Percentiles rank a stretch among this genome's conserved stretches.
phyloP scores from a whole-genome alignment of 257 asterid genomes.

The Thymus quinquecostatus region DNA sequence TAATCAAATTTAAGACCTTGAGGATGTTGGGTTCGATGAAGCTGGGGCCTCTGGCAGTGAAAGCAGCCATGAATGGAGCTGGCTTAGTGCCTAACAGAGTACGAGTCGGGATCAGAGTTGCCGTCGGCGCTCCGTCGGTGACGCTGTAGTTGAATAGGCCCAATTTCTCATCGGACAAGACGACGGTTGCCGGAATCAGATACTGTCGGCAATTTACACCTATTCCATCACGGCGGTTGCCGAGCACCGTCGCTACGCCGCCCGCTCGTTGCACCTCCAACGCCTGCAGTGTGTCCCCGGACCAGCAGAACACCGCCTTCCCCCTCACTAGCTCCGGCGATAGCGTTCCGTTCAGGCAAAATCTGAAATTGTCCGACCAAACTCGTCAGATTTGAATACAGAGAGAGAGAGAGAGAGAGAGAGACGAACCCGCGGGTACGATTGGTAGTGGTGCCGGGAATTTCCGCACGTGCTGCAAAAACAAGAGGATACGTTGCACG shows the following conservation, averaged over 20 bases:
- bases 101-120: slow-evolving; percentile 30
- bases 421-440: slow-evolving; percentile 36
- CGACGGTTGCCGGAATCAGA: background rate
- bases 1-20: slow-evolving; percentile 30
- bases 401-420: too few species aligned
- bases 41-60: slow-evolving; percentile 44
- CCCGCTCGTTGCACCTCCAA: background rate
- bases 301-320: background rate
- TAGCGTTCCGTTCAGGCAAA: background rate
- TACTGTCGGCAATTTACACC: background rate
- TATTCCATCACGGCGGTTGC: background rate
- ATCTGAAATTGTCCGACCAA: background rate
- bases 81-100: slow-evolving; percentile 37
- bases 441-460: slow-evolving; percentile 42
- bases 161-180: background rate
- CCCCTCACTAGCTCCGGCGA: background rate
- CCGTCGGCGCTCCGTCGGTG: slow-evolving; percentile 29
- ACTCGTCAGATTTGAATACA: too few species aligned
- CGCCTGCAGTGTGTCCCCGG: background rate
- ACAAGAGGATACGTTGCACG: slow-evolving; percentile 37
- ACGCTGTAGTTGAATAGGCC: background rate
- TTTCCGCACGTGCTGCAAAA: slow-evolving; percentile 44
- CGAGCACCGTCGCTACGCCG: background rate
- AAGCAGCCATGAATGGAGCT: slow-evolving; percentile 51
- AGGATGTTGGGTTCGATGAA: slow-evolving; percentile 43